phyloP scores from a whole-genome alignment of 192 early-diverging fungal species.

The Backusella morwellensis region DNA sequence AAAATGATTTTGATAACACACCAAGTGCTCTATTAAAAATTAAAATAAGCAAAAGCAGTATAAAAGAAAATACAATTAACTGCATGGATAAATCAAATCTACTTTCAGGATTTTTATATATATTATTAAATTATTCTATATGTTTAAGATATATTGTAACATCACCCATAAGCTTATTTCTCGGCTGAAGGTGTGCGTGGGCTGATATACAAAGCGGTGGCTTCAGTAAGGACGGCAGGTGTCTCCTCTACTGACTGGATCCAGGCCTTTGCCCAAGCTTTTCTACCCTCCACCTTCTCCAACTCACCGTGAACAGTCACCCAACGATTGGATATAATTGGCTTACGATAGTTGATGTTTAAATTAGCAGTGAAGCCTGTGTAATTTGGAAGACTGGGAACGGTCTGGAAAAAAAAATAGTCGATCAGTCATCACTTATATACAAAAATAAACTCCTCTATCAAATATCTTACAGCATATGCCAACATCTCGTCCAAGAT shows the following conservation, averaged over 20 bases:
- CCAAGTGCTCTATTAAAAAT: neutral
- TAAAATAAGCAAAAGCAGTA: neutral
- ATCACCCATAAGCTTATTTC: neutral
- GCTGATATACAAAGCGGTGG: conserved; percentile 25
- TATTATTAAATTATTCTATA: neutral
- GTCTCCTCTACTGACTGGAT: conserved; percentile 27
- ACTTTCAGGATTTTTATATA: neutral
- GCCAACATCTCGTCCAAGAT: conserved; percentile 32
- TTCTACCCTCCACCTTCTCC: conserved; percentile 19
- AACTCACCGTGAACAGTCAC: conserved; percentile 25
- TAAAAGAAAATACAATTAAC: neutral
- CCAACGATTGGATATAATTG: conserved; percentile 24
- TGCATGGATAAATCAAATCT: neutral
- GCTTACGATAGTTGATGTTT: conserved; percentile 29
- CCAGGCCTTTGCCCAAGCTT: conserved; percentile 26
- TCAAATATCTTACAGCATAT: conserved; percentile 25
- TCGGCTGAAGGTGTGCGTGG: conserved; percentile 8
- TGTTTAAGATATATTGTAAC: neutral
- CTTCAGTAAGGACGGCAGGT: conserved; percentile 15
- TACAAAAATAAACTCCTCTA: neutral
- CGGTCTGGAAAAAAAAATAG: neutral
- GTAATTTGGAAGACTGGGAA: conserved; percentile 24
- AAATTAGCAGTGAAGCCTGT: conserved; percentile 32
- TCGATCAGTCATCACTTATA: neutral
- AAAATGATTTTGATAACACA: neutral